Evolutionary conservation across 768 basidiomycete species (phyloP).

Genomic region (Pleurotus giganteus): DNA sequence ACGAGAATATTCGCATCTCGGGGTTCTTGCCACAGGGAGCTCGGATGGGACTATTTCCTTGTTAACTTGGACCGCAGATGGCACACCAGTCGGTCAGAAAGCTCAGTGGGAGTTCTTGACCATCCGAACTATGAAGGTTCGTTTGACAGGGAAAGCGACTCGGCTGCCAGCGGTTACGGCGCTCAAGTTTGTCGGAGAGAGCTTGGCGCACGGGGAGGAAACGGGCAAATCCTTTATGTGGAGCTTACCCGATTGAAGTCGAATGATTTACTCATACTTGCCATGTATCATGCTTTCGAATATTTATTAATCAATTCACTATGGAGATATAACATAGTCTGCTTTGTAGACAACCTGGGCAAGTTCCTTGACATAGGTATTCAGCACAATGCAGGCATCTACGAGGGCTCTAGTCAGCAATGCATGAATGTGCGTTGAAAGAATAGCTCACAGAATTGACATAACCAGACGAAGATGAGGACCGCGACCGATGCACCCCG

Average conservation of each 20-base stretch:
- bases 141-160: slow-evolving; percentile 17
- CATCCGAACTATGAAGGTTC: slow-evolving; percentile 63
- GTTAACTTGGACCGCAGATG: slow-evolving; percentile 83
- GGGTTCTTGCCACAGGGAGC: slow-evolving; percentile 79
- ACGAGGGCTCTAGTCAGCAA: neutral
- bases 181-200: slow-evolving; percentile 76
- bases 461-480: neutral
- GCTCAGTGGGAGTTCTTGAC: slow-evolving; percentile 76
- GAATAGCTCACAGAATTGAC: neutral
- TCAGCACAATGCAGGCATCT: slow-evolving; percentile 3
- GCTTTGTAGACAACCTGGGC: neutral
- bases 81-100: slow-evolving; percentile 61
- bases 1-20: slow-evolving; percentile 77
- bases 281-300: neutral
- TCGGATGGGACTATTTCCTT: slow-evolving; percentile 75
- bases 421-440: neutral
- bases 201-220: slow-evolving; percentile 62
- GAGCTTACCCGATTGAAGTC: slow-evolving; percentile 49
- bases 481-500: neutral
- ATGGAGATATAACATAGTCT: slow-evolving; percentile 10
- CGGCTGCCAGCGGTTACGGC: slow-evolving; percentile 64
- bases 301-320: neutral
- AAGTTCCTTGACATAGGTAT: slow-evolving; percentile 5
- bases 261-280: neutral
- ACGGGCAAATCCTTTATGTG: slow-evolving; percentile 58